These are phyloP conservation scores for Capsicum pubescens DNA, from an alignment of 257 asterid species.

Conservation along the genomic window DNA sequence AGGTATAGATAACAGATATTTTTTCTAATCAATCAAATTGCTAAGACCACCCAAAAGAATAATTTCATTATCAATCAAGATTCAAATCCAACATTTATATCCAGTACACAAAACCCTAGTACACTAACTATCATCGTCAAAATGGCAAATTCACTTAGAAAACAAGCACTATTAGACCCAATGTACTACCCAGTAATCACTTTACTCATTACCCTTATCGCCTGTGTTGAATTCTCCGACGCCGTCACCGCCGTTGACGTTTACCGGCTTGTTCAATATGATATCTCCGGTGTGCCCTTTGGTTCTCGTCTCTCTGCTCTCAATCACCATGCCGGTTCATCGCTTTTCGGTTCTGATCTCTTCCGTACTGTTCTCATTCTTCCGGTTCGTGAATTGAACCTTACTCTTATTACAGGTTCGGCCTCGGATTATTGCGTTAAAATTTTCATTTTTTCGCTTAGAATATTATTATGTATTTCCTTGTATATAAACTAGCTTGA, in stretches of 20 bases:
- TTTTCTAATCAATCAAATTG: too few species aligned
- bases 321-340: conserved; percentile 94
- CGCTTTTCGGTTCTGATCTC: conserved; percentile 67
- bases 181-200: conserved; percentile 52
- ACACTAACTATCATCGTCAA: background rate
- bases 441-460: background rate
- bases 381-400: conserved; percentile 79
- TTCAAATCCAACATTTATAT: background rate
- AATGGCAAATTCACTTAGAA: conserved; percentile 36
- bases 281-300: conserved; percentile 81
- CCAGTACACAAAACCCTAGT: conserved; percentile 16
- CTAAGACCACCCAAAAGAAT: too few species aligned
- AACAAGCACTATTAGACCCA: conserved; percentile 51
- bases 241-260: conserved; percentile 86
- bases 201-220: conserved; percentile 56
- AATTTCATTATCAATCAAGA: background rate
- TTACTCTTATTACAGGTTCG: conserved; percentile 17
- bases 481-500: background rate
- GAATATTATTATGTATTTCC: background rate
- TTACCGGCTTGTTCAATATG: conserved; percentile 93
- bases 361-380: conserved; percentile 87
- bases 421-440: background rate
- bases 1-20: too few species aligned
- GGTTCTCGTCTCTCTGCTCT: conserved; percentile 90
- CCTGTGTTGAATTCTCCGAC: conserved; percentile 82